A percentile compares a stretch with the other conserved stretches of the same genome.
These are phyloP conservation scores for Chalaropsis thielavioides DNA, from an alignment of 2,329 filamentous ascomycete species.

Conservation along the genomic window DNA sequence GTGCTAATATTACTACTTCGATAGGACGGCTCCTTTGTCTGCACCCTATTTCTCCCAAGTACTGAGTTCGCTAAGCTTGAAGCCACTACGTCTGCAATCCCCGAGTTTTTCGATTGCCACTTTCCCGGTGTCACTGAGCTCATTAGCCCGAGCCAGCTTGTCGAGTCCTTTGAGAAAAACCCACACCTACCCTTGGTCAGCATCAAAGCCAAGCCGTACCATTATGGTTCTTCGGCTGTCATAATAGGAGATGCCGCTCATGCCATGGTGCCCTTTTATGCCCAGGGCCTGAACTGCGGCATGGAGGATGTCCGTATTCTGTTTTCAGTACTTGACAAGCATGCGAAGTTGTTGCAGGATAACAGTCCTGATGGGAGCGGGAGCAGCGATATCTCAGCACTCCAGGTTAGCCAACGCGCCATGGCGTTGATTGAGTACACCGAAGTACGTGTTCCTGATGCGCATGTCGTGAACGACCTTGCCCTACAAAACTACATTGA, in stretches of 20 bases:
- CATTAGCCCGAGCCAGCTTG: slow-evolving; percentile 53
- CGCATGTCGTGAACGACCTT: slow-evolving; percentile 81
- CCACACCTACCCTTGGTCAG: slow-evolving; percentile 86
- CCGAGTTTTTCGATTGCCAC: slow-evolving; percentile 62
- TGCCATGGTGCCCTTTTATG: slow-evolving; percentile 97
- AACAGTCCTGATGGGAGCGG: slow-evolving; percentile 28
- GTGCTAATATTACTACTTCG: neutral
- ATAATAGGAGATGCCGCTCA: slow-evolving; percentile 90
- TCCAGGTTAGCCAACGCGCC: slow-evolving; percentile 40
- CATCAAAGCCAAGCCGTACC: slow-evolving; percentile 84
- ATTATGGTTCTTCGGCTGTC: slow-evolving; percentile 61
- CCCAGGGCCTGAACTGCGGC: slow-evolving; percentile 94
- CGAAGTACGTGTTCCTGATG: slow-evolving; percentile 56
- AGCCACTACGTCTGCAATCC: slow-evolving; percentile 41
- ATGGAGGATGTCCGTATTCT: slow-evolving; percentile 86
- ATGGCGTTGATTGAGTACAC: slow-evolving; percentile 66
- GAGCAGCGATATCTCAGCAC: slow-evolving; percentile 25
- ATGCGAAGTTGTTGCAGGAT: slow-evolving; percentile 34
- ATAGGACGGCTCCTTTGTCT: slow-evolving; percentile 81
- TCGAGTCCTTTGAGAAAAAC: slow-evolving; percentile 62
- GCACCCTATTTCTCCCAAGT: slow-evolving; percentile 77
- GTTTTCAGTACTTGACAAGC: slow-evolving; percentile 64
- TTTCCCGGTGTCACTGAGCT: slow-evolving; percentile 75
- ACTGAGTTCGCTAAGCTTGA: slow-evolving; percentile 55
- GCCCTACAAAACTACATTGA: slow-evolving; percentile 85